Base-by-base conservation (phyloP, 1,284 basidiomycete species). In the Cutaneotrichosporon sp. region DNA sequence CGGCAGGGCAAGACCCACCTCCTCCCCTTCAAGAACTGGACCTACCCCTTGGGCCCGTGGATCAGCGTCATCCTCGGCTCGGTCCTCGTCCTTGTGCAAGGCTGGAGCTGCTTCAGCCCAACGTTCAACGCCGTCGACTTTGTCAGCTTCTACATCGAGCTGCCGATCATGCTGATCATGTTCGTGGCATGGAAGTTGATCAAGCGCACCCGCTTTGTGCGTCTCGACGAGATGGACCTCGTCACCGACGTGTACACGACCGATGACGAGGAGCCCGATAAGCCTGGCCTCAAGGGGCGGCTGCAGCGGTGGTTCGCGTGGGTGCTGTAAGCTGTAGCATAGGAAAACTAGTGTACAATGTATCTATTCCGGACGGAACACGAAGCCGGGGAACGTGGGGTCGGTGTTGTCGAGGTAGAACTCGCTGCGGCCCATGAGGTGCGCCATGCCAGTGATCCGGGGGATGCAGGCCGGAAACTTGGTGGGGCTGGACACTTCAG, bases 141-240 rank as follows among this genome's bases (percentile, higher is more conserved):
- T 59, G 61, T 75, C 62, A 72, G 72, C 52, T 69, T 63, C 67
- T 70, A 71, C 63, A 63, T 95, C 43, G 89, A 91, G 38, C 79
- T 92, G 51, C 78, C 78, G n/a, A 67, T 89, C 54, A 93, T 92
- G 85, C 88, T 89, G 20, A 64, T 92, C 60, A 75, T 94, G 50
- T 94, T 90, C 77, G 8, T 85, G 49, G 84, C 62, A 10, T 73
- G 68, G 69, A 77, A 77, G 66, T 29, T 75, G 53, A 67, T 69
- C 64, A 79, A 65, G 57, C 67, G 67, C 59, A 73, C 75, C 24
- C 45, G 61, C 16, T 71, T 70, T 42, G 61, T 72, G 24, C 27
- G 58, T 6, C 47, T 66, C 8, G 59, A 61, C 36, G 71, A 72
- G 42, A 75, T 74, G 72, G 72, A 74, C 63, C 68, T 71, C 60